Evolutionary conservation across 2,329 filamentous ascomycete species (phyloP), one percentile per base, ranked within the genome.

Genomic region (Alternaria dauci): DNA sequence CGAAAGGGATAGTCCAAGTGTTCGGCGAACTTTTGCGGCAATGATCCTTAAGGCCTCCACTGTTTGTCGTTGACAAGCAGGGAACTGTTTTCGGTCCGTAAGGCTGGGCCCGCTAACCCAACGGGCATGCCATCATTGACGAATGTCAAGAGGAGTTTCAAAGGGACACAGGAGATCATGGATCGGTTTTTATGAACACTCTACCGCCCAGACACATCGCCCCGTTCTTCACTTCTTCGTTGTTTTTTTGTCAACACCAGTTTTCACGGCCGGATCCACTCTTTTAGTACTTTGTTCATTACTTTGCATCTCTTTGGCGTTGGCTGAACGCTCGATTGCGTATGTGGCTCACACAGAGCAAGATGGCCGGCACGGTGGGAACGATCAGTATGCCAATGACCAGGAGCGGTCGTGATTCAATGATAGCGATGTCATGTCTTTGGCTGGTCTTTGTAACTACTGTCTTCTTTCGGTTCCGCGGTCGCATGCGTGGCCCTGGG

Each of bases 371-470:
- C 18, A 66, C 64, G 63, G 51, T n/a, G 34, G 32, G 58, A 14
- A 58, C 52, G 26, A 52, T 52, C n/a, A 14, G 44, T 8, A 48
- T 70, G 26, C 62, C 65, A 26, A 70, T 70, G 65, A 61, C 62
- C 48, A 43, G 48, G 41, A 65, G 62, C 55, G 63, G 65, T 9
- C 61, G 66, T 14, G 56, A 68, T 39, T 68, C 68, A 26, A 58
- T 70, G 36, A 68, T 69, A 59, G 68, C 66, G 2, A 66, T 68
- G 39, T 61, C 62, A 11, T 58, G 61, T 28, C 43, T 70, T 44
- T 70, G 68, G 68, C 36, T 68, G 5, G 9, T 70, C 18, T 65
- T 67, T 36, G 59, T 54, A 16, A 43, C 47, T n/a, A 61, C 58
- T 26, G 52, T 70, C 6, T 54, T 25, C 4, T 62, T 69, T 23